Evolutionary conservation across 345 rosid species (phyloP), one percentile per base, ranked within the genome.

Genomic region (Hypericum androsaemum): DNA sequence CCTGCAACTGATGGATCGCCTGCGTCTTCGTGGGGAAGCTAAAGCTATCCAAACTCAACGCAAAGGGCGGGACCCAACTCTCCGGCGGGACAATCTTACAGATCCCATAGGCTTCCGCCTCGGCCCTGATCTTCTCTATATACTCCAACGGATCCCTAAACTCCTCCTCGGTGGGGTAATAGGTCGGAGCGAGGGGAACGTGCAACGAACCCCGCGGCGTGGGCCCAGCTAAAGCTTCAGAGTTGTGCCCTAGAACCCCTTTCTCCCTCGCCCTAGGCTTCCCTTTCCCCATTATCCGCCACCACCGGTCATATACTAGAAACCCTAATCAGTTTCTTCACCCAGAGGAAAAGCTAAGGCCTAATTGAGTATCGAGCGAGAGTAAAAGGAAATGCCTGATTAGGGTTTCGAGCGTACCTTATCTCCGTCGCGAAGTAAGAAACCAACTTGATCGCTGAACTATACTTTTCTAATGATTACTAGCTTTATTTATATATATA

Each of bases 1-100:
- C 85, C 71, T 90, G 98, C 74, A 90, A 73, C 77, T 79, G 94
- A 50, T 90, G 98, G 77, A 90, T 90, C 37, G 90, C 98, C 66
- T 90, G 98, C 5, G 98, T 82, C 63, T 90, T 90, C 0, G 96
- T 90, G 0, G 95, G 96, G 50, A 90, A 86, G 43, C 66, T 76
- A 59, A 90, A 86, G 37, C 76, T 66, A 50, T 75, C 77, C 69
- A 72, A 45, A 59, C 80, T 69, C 77, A 90, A 70, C 0, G 84
- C 89, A 47, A 84, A 86, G 12, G 98, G 95, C 0, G 98, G 92
- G 32, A 63, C 70, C 96, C 98, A 86, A 47, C 39, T 37, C 56
- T 67, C 59, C 0, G 98, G 98, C 1, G 98, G 98, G 41, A 90
- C 95, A 67, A 90, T 90, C 71, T 74, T 87, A 64, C 98, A 90